These are phyloP conservation scores for Citrus unshiu DNA, from an alignment of 345 rosid species.

Conservation along the genomic window DNA sequence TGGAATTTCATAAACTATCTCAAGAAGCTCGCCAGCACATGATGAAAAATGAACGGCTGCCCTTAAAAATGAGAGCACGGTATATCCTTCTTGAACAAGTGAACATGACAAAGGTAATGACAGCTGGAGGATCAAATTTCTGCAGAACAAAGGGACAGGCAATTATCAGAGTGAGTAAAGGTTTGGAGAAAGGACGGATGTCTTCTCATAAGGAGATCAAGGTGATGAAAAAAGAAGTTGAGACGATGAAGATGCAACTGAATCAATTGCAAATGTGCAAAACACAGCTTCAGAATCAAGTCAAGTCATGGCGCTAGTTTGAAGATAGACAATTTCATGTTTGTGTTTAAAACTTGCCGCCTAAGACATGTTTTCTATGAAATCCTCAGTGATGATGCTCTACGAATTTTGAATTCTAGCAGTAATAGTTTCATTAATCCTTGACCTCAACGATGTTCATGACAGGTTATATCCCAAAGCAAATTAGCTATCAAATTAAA, in stretches of 20 bases:
- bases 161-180: conserved; percentile 17
- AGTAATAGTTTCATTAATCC: neutral
- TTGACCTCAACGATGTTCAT: neutral
- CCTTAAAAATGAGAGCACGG: conserved; percentile 24
- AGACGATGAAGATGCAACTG: conserved; percentile 46
- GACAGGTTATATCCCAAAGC: neutral
- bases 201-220: conserved; percentile 33
- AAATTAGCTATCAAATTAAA: neutral
- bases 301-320: conserved; percentile 19
- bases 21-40: conserved; percentile 45
- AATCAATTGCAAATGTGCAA: conserved; percentile 44
- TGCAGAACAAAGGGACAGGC: conserved; percentile 32
- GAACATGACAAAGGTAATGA: conserved; percentile 31
- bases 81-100: conserved; percentile 49
- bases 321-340: neutral
- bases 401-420: neutral
- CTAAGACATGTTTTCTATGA: neutral
- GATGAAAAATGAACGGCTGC: conserved; percentile 38
- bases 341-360: neutral
- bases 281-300: conserved; percentile 41
- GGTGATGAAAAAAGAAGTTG: conserved; percentile 50
- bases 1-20: conserved; percentile 46
- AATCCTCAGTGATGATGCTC: neutral
- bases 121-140: conserved; percentile 21
- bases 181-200: conserved; percentile 17